Base-by-base conservation (phyloP, 306 rosid genomes). In the Inga leiocalycina region DNA sequence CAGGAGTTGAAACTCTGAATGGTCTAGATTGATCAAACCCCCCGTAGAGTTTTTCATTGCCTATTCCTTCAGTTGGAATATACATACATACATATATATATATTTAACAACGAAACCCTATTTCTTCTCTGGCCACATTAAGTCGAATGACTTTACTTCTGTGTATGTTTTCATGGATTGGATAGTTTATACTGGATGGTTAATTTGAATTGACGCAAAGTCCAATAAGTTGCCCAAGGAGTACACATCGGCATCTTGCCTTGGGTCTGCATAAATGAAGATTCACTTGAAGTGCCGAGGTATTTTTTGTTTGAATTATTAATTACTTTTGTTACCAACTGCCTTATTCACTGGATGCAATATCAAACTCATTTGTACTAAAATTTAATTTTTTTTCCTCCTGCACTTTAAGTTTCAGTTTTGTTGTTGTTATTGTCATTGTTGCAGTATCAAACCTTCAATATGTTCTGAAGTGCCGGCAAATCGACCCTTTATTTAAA, bases 201-300 rank as follows among this genome's bases (percentile, higher is more conserved):
- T 32, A 7, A 4, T 73, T 73, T 73, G 57, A 76, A 41, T 62
- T 76, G 56, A 22, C 11, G 57, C 71, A 39, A 59, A 57, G 27
- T 39, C 4, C 24, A 76, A 8, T 24, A 61, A n/a, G 15, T 41
- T 61, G 19, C 32, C 61, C 32, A 27, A 12, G 27, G 72, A 44
- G 45, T 59, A 74, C 46, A 20, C 73, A 67, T 71, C 37, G 62
- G 77, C 11, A 49, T 48, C 59, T 61, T 44, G 44, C 57, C 74
- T 70, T 43, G 48, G 88, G 83, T 56, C 75, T 84, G 84, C 73
- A 71, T 78, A 14, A 61, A 89, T 90, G 92, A 91, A 82, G 91
- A 88, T 87, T 80, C 81, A 90, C 82, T 46, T 88, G 70, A 88
- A 88, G 81, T 61, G 24, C 54, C 86, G 45, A 84, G 97, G 97